Evolutionary conservation across 2,329 filamentous ascomycete species (phyloP).

Genomic region (Penicillium verrucosum): DNA sequence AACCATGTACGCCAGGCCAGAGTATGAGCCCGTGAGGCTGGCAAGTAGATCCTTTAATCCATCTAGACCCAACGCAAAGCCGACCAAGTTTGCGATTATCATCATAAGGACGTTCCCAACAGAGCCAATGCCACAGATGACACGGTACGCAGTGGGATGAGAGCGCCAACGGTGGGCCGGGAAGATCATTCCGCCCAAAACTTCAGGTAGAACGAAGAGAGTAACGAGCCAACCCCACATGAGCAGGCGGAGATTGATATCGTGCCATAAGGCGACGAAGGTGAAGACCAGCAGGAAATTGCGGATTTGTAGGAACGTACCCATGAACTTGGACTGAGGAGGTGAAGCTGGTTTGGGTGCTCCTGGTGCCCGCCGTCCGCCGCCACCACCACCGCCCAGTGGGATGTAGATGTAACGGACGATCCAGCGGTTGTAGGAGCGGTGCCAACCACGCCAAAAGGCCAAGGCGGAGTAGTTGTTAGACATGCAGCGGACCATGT

Average conservation of each 20-base stretch:
- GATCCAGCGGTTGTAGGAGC: slow-evolving; percentile 91
- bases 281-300: slow-evolving; percentile 88
- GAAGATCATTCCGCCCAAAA: slow-evolving; percentile 68
- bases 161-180: slow-evolving; percentile 69
- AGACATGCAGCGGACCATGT: slow-evolving; percentile 95
- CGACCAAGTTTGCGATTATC: slow-evolving; percentile 91
- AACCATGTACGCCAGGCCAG: slow-evolving; percentile 71
- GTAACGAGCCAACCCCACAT: slow-evolving; percentile 98
- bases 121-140: slow-evolving; percentile 75
- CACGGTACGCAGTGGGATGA: slow-evolving; percentile 68
- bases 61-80: slow-evolving; percentile 89
- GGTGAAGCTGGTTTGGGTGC: slow-evolving; percentile 45
- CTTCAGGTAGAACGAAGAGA: slow-evolving; percentile 87
- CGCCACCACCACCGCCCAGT: slow-evolving; percentile 65
- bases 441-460: slow-evolving; percentile 97
- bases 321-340: slow-evolving; percentile 38
- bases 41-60: slow-evolving; percentile 73
- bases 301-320: slow-evolving; percentile 58
- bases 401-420: slow-evolving; percentile 92
- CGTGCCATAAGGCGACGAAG: slow-evolving; percentile 97
- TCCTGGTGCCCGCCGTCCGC: slow-evolving; percentile 23
- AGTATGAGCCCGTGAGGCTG: slow-evolving; percentile 72
- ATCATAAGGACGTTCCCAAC: slow-evolving; percentile 89
- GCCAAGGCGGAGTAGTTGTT: slow-evolving; percentile 87
- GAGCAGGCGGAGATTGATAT: slow-evolving; percentile 83